A percentile compares a stretch with the other conserved stretches of the same genome.
These are phyloP conservation scores for Globisporangium sylvaticum DNA, from an alignment of 352 stramenopile species.

Conservation along the genomic window DNA sequence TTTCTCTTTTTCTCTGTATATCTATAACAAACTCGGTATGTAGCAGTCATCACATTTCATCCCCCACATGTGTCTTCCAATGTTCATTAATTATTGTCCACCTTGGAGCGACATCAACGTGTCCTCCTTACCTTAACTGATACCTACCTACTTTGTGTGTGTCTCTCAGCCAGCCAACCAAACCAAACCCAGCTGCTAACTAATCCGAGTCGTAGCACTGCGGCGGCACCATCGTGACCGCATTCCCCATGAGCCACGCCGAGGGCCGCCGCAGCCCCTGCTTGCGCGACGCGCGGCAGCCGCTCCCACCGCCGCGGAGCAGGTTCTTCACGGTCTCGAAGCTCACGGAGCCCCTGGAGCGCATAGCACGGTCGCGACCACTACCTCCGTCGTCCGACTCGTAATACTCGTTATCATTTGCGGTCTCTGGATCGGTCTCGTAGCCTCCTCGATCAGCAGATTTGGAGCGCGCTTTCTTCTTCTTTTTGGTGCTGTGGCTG, in stretches of 20 bases:
- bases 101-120: neutral
- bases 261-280: slow-evolving; percentile 46
- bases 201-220: slow-evolving; percentile 11
- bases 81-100: neutral
- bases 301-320: slow-evolving; percentile 41
- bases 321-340: slow-evolving; percentile 61
- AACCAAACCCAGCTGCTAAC: too few relatives aligned
- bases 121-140: neutral
- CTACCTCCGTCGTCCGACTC: neutral
- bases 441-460: slow-evolving; percentile 12
- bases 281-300: slow-evolving; percentile 29
- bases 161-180: too few relatives aligned
- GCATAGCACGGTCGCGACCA: neutral
- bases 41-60: neutral
- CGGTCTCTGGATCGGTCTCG: slow-evolving; percentile 10
- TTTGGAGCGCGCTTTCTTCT: slow-evolving; percentile 12
- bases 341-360: slow-evolving; percentile 44
- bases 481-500: slow-evolving; percentile 7
- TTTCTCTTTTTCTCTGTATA: slow-evolving; percentile 2
- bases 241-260: slow-evolving; percentile 37
- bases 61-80: neutral
- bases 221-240: neutral
- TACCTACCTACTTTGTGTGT: too few relatives aligned
- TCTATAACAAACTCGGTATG: slow-evolving; percentile 4
- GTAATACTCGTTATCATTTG: slow-evolving; percentile 1